A percentile compares a stretch with the other conserved stretches of the same genome.
phyloP scores from a whole-genome alignment of 2,329 filamentous ascomycete genomes.

The Venturia aucupariae region DNA sequence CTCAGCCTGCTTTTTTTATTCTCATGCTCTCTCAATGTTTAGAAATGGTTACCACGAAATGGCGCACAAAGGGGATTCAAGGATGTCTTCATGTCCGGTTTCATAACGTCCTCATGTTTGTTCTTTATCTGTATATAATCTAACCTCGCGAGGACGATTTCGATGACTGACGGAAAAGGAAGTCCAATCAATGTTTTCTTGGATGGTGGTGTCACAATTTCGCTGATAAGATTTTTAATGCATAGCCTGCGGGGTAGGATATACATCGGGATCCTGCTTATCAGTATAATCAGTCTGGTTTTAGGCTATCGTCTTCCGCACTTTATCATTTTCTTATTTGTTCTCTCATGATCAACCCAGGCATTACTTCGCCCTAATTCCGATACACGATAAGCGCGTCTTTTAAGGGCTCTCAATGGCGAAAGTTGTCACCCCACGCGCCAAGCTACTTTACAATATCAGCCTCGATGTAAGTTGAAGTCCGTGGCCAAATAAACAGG shows the following conservation, averaged over 20 bases:
- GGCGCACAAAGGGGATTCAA: neutral
- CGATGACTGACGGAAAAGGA: neutral
- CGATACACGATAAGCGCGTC: neutral
- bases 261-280: neutral
- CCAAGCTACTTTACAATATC: neutral
- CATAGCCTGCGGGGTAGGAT: neutral
- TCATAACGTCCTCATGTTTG: neutral
- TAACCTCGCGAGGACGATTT: neutral
- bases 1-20: neutral
- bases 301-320: neutral
- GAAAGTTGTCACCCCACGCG: neutral
- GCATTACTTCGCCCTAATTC: neutral
- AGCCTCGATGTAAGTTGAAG: neutral
- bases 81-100: neutral
- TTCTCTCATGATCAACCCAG: neutral
- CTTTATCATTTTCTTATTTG: neutral
- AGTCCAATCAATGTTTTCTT: neutral
- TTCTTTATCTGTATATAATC: neutral
- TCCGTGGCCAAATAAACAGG: neutral
- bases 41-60: neutral
- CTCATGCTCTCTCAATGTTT: neutral
- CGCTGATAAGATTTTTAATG: neutral
- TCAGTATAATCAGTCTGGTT: neutral
- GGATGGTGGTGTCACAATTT: neutral
- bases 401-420: neutral